Evolutionary conservation across 2,329 filamentous ascomycete species (phyloP).

Genomic region (Fusarium decemcellulare): DNA sequence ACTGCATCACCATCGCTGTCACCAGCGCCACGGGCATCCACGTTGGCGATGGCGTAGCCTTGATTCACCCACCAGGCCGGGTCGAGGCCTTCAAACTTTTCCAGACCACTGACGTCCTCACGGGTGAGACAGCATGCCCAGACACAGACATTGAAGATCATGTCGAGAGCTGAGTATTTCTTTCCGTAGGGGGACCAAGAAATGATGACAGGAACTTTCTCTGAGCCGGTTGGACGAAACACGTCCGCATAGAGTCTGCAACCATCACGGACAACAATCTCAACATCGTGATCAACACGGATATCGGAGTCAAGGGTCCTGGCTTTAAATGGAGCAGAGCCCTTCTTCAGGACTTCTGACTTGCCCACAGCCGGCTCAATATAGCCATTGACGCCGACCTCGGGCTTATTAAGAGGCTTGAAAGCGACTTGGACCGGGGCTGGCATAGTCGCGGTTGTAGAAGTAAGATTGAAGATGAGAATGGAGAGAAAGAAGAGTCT

Average conservation of each 20-base stretch:
- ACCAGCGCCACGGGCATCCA: conserved; percentile 10
- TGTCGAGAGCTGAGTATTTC: conserved; percentile 37
- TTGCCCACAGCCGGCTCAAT: conserved; percentile 35
- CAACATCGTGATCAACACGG: conserved; percentile 41
- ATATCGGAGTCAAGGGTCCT: conserved; percentile 39
- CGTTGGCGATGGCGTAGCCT: conserved; percentile 20
- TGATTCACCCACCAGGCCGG: conserved; percentile 20
- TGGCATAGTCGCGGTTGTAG: conserved; percentile 25
- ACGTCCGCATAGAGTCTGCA: conserved; percentile 39
- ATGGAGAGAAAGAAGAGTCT: too few species aligned
- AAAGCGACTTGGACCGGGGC: conserved; percentile 42
- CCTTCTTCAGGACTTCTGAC: conserved; percentile 37
- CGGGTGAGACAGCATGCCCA: conserved; percentile 33
- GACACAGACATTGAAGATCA: conserved; percentile 38
- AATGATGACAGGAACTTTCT: conserved; percentile 31
- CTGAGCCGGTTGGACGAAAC: conserved; percentile 9
- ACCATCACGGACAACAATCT: conserved; percentile 39
- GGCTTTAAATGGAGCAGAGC: conserved; percentile 37
- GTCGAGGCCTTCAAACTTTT: conserved; percentile 28
- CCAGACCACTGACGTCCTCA: conserved; percentile 21
- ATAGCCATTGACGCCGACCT: conserved; percentile 39
- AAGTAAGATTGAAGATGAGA: neutral
- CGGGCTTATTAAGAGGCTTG: conserved; percentile 39
- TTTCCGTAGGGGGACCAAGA: conserved; percentile 42
- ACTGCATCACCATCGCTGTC: conserved; percentile 19